A percentile compares a stretch with the other conserved stretches of the same genome.
Conservation (phyloP, 768 basidiomycete genomes). For the Kwoniella newhampshirensis region DNA sequence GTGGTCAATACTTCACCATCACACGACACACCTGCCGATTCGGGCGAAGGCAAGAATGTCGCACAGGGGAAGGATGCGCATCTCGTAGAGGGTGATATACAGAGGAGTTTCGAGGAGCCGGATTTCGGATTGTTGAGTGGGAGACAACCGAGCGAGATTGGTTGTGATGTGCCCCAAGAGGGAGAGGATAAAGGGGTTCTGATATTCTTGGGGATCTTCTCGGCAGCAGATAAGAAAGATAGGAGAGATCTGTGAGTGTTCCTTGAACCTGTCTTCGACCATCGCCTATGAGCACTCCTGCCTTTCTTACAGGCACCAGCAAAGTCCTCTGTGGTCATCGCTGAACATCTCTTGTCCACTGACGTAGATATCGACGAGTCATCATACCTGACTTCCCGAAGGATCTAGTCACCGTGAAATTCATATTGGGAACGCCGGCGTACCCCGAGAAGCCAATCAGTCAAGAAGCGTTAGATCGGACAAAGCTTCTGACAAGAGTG, state of each 20-base stretch:
- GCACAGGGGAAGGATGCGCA: conserved; percentile 46
- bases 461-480: conserved; percentile 31
- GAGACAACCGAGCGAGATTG: conserved; percentile 50
- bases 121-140: conserved; percentile 51
- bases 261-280: neutral
- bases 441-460: conserved; percentile 42
- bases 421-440: conserved; percentile 51
- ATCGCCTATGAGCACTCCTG: neutral
- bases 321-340: neutral
- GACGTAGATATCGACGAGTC: conserved; percentile 41
- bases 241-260: conserved; percentile 49
- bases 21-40: conserved; percentile 35
- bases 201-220: conserved; percentile 53
- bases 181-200: conserved; percentile 41
- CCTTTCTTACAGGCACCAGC: neutral
- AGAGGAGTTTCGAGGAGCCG: conserved; percentile 53
- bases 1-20: conserved; percentile 30
- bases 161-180: conserved; percentile 49
- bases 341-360: neutral
- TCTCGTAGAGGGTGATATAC: conserved; percentile 44
- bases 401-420: conserved; percentile 51
- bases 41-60: conserved; percentile 37
- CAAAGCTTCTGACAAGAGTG: conserved; percentile 27
- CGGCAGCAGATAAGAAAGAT: conserved; percentile 44
- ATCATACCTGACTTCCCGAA: conserved; percentile 51